phyloP scores from a whole-genome alignment of 1,284 basidiomycete species.

The Trametes hirsuta region DNA sequence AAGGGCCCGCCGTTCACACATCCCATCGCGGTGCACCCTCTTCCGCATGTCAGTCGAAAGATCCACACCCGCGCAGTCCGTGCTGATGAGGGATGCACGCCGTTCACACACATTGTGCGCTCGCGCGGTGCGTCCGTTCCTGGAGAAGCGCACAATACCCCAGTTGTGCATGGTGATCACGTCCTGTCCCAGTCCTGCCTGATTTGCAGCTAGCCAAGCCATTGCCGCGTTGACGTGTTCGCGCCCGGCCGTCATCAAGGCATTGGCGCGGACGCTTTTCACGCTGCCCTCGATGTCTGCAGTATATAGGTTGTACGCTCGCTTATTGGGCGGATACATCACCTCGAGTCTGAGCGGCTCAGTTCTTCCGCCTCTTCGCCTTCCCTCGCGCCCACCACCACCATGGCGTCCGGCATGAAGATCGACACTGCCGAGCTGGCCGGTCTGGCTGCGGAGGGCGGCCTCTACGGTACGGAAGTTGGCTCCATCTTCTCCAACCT shows the following conservation, averaged over 20 bases:
- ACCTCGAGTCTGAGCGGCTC: too few relatives aligned
- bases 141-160: background rate
- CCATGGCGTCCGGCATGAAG: background rate
- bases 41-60: too few relatives aligned
- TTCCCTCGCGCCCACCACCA: background rate
- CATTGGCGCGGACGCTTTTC: too few relatives aligned
- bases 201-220: background rate
- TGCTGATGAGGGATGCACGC: background rate
- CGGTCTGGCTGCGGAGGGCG: conserved; percentile 15
- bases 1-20: background rate
- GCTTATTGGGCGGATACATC: too few relatives aligned
- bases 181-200: background rate
- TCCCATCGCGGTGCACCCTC: background rate
- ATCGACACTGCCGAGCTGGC: conserved; percentile 23
- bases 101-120: background rate
- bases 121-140: background rate
- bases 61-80: background rate
- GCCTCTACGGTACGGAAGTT: conserved; percentile 13
- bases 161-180: too few relatives aligned
- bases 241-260: too few relatives aligned
- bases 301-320: too few relatives aligned
- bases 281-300: too few relatives aligned
- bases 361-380: too few relatives aligned
- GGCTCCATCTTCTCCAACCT: background rate
- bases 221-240: background rate